Base-by-base conservation (phyloP, 2,329 filamentous ascomycete species). In the Arthrobotrys megalospora region DNA sequence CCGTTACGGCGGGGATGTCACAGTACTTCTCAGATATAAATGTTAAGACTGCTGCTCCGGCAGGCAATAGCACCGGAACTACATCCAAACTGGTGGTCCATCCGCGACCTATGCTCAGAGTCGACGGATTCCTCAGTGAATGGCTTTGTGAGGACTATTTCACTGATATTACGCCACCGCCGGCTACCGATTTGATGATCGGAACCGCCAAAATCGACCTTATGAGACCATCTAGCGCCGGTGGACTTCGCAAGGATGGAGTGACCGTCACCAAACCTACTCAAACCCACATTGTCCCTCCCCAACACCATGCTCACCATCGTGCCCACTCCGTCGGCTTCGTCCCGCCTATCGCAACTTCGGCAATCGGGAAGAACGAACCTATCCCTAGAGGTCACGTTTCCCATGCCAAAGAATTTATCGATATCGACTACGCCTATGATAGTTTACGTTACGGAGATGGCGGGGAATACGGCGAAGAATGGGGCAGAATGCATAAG, bases 121-220 rank as follows among this genome's bases (percentile, higher is more conserved):
- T 99, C 5, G 96, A 99, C 84, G 92, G 94, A 0, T 97, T 96
- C 83, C 87, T 99, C 0, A 95, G 96, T 60, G 96, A 99, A 86
- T 99, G 96, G 96, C 87, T 98, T 34, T 93, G 92, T 1, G 93
- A 94, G 0, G 91, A 94, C 82, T 99, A 99, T 84, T 99, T 95
- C 82, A 94, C 97, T 80, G 88, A 92, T 65, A 97, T 97, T 80
- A 95, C 92, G 0, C 93, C 94, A 2, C 96, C 96, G 10, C 96
- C 96, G 0, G 90, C 90, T 50, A 95, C 93, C 2, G 89, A 91
- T 3, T 89, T 96, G 85, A 96, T 99, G 93, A 87, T 98, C 1
- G 92, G 92, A 28, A 90, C 90, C 47, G 95, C 96, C 34, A 98
- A 97, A 84, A 92, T 93, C 24, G 93, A 96, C 82, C 86, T 99